A percentile compares a stretch with the other conserved stretches of the same genome.
Evolutionary conservation across 2,329 filamentous ascomycete species (phyloP).

Genomic region (Pseudophaeomoniella oleicola): DNA sequence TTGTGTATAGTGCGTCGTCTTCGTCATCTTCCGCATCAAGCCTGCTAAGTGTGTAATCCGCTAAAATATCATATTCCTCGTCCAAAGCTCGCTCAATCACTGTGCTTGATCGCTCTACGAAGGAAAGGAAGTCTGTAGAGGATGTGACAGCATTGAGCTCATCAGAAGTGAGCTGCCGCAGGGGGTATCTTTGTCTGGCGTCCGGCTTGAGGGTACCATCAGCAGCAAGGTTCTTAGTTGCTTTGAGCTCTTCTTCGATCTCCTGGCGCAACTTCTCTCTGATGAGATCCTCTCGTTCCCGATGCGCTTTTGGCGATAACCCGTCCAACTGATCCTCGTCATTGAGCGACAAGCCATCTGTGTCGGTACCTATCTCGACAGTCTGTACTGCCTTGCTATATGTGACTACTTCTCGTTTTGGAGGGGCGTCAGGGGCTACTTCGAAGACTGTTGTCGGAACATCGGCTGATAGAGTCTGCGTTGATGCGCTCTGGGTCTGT

Average conservation of each 20-base stretch:
- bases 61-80: constrained; percentile 89
- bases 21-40: constrained; percentile 61
- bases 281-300: constrained; percentile 78
- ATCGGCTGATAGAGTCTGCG: constrained; percentile 60
- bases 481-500: constrained; percentile 31
- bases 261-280: constrained; percentile 71
- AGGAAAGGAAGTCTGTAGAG: constrained; percentile 87
- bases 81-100: constrained; percentile 92
- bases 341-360: constrained; percentile 40
- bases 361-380: constrained; percentile 19
- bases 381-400: constrained; percentile 98
- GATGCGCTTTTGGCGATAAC: constrained; percentile 52
- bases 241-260: constrained; percentile 81
- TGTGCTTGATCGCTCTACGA: constrained; percentile 89
- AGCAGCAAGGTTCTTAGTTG: constrained; percentile 46
- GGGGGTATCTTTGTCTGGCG: constrained; percentile 49
- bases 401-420: constrained; percentile 63
- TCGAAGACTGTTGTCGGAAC: constrained; percentile 68
- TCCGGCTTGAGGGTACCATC: constrained; percentile 40
- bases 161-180: constrained; percentile 64
- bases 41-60: constrained; percentile 78
- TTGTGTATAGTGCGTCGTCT: constrained; percentile 36
- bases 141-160: constrained; percentile 82
- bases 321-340: constrained; percentile 63
- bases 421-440: constrained; percentile 46